phyloP scores from a whole-genome alignment of 169 alveolate genomes.

The Blepharisma undulans region DNA sequence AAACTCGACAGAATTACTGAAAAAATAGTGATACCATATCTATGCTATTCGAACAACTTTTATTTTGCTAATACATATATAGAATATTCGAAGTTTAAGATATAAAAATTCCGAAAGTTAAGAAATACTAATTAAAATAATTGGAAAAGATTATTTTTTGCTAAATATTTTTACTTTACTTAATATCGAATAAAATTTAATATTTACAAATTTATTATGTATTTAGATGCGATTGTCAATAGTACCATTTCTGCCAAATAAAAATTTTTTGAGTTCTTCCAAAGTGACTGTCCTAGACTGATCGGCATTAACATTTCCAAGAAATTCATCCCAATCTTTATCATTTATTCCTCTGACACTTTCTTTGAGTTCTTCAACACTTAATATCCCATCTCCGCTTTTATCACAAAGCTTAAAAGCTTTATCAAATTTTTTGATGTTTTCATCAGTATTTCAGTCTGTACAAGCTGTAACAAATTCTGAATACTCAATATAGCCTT shows the following conservation, averaged over 20 bases:
- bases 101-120: too few species aligned
- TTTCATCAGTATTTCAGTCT: not conserved
- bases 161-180: too few species aligned
- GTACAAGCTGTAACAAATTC: slow-evolving; percentile 19
- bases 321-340: not conserved
- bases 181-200: too few species aligned
- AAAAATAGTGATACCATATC: too few species aligned
- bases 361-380: not conserved
- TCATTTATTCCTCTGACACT: not conserved
- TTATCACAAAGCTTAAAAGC: slow-evolving; percentile 26
- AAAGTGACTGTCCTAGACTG: not conserved
- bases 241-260: not conserved
- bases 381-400: not conserved
- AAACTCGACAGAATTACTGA: too few species aligned
- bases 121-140: too few species aligned
- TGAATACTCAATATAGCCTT: slow-evolving; percentile 8
- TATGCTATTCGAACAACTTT: too few species aligned
- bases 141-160: too few species aligned
- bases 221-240: not conserved
- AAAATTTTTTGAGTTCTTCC: not conserved
- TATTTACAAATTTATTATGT: too few species aligned
- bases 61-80: too few species aligned
- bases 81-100: too few species aligned
- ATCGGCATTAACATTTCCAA: not conserved
- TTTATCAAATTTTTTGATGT: not conserved